Conservation (phyloP, 2,329 filamentous ascomycete genomes). For the Alternaria rosae region DNA sequence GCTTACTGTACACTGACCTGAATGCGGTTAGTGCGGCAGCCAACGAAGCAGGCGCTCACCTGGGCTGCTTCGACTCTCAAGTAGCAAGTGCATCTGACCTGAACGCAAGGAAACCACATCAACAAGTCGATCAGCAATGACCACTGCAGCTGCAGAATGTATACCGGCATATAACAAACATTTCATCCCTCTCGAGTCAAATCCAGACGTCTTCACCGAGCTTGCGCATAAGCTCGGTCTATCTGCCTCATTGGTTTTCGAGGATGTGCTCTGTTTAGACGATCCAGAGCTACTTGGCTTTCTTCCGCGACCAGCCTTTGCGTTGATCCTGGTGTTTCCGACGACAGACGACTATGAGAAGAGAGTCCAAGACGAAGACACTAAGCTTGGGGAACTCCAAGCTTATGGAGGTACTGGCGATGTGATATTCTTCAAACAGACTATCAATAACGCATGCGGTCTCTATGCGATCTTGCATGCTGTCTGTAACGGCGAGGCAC, state of each 20-base stretch:
- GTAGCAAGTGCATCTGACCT: neutral
- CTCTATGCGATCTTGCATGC: slow-evolving; percentile 88
- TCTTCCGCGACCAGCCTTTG: slow-evolving; percentile 82
- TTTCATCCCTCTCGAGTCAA: slow-evolving; percentile 63
- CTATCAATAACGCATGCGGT: slow-evolving; percentile 91
- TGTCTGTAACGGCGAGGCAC: slow-evolving; percentile 76
- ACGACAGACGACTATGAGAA: slow-evolving; percentile 79
- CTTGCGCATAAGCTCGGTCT: slow-evolving; percentile 86
- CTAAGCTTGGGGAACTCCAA: slow-evolving; percentile 64
- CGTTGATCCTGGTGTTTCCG: slow-evolving; percentile 91
- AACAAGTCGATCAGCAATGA: neutral
- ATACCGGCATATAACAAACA: slow-evolving; percentile 23
- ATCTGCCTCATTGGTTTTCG: slow-evolving; percentile 71
- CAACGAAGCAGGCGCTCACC: neutral
- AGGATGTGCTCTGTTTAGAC: slow-evolving; percentile 88
- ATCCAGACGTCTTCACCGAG: slow-evolving; percentile 86
- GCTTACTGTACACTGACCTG: neutral
- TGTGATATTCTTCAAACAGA: slow-evolving; percentile 91
- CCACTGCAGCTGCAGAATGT: too few species aligned
- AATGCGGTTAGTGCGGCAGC: neutral
- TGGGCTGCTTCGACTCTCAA: neutral
- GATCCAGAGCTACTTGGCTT: slow-evolving; percentile 82
- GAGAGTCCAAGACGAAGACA: slow-evolving; percentile 76
- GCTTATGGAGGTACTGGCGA: slow-evolving; percentile 71
- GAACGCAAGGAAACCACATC: neutral